Evolutionary conservation across 768 basidiomycete species (phyloP).

Genomic region (Xerocomellus amylosporus): DNA sequence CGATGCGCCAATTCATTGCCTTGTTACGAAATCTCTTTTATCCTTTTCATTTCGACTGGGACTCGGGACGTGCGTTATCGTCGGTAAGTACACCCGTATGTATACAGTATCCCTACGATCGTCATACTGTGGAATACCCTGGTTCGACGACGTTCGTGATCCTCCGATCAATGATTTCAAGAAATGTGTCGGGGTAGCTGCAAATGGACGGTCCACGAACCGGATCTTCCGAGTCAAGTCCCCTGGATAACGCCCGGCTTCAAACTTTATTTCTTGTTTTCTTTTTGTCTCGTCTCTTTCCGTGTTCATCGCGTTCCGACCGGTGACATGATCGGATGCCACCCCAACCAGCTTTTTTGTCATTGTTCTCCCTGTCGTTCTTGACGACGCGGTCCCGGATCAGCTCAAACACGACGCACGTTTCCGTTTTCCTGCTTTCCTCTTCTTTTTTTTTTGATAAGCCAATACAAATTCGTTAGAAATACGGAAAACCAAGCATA

Average conservation of each 20-base stretch:
- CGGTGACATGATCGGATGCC: slow-evolving; percentile 2
- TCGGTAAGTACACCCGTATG: not conserved
- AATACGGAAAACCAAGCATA: not conserved
- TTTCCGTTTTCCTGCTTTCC: not conserved
- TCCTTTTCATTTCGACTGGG: not conserved
- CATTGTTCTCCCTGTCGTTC: not conserved
- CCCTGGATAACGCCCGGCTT: not conserved
- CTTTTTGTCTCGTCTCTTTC: not conserved
- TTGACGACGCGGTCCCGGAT: slow-evolving; percentile 1
- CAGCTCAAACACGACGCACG: not conserved
- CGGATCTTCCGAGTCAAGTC: not conserved
- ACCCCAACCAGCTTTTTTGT: slow-evolving; percentile 2
- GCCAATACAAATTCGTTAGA: not conserved
- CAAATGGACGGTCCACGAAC: not conserved
- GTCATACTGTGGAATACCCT: not conserved
- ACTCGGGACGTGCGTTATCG: not conserved
- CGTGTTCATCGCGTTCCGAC: slow-evolving; percentile 3
- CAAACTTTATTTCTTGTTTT: not conserved
- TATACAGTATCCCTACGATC: not conserved
- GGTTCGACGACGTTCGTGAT: not conserved
- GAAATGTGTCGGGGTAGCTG: not conserved
- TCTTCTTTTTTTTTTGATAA: not conserved
- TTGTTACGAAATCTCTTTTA: not conserved
- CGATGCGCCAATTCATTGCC: not conserved
- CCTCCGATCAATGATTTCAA: not conserved